Evolutionary conservation across 2,329 filamentous ascomycete genomes (phyloP).

Genomic region (Apiospora marii): DNA sequence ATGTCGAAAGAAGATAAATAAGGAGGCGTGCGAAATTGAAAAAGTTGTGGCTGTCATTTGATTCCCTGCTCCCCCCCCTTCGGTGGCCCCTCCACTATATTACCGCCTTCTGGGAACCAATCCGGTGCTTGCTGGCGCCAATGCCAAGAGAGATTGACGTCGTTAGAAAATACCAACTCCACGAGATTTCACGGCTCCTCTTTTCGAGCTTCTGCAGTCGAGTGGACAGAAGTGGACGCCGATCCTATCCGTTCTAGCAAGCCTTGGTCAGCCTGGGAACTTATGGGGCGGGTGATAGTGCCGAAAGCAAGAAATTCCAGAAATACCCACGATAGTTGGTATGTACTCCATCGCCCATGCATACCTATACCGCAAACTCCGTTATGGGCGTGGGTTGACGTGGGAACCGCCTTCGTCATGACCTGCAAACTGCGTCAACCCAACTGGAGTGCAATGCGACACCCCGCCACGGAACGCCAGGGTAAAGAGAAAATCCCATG

Average conservation of each 20-base stretch:
- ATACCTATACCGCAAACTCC: neutral
- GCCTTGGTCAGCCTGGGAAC: neutral
- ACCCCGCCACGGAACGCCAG: neutral
- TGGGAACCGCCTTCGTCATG: neutral
- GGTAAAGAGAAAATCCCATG: neutral
- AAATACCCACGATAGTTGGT: neutral
- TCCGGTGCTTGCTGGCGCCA: neutral
- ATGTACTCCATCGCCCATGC: neutral
- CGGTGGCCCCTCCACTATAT: neutral
- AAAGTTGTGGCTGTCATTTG: constrained; percentile 6
- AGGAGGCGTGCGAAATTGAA: neutral
- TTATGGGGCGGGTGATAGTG: neutral
- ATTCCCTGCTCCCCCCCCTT: neutral
- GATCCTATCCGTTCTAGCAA: neutral
- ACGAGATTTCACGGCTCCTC: constrained; percentile 13
- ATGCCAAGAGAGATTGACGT: constrained; percentile 21
- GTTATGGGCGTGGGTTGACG: neutral
- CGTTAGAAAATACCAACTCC: constrained; percentile 8
- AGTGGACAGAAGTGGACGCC: neutral
- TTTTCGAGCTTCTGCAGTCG: neutral
- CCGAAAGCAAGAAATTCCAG: constrained; percentile 20
- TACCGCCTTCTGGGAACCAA: constrained; percentile 12
- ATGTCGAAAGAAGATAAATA: neutral
- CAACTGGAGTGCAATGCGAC: neutral
- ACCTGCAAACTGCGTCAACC: constrained; percentile 4